A percentile compares a stretch with the other conserved stretches of the same genome.
These are phyloP conservation scores for Metarhizium robertsii DNA, from an alignment of 2,329 filamentous ascomycete species.

Conservation along the genomic window DNA sequence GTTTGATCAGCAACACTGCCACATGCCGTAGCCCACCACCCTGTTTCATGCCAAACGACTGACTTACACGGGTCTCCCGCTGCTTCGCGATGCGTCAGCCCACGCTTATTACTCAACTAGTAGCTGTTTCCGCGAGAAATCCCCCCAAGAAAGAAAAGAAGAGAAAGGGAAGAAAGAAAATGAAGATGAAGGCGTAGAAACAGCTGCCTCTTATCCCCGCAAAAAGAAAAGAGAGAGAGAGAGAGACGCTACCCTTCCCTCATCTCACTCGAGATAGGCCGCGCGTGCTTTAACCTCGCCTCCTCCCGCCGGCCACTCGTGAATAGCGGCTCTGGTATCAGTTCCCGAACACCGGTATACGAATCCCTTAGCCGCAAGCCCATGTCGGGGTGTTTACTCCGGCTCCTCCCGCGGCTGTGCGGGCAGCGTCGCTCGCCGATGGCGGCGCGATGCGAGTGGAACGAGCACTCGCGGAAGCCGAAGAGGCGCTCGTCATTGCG, in stretches of 20 bases:
- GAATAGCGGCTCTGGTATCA: conserved; percentile 19
- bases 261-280: conserved; percentile 18
- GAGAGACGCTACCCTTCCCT: not conserved
- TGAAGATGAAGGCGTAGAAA: too few species aligned
- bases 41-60: too few species aligned
- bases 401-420: conserved; percentile 20
- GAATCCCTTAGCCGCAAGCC: not conserved
- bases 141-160: too few species aligned
- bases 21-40: too few species aligned
- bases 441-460: conserved; percentile 46
- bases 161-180: too few species aligned
- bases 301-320: conserved; percentile 18
- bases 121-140: too few species aligned
- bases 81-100: too few species aligned
- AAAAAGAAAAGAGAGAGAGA: too few species aligned
- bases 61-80: too few species aligned
- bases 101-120: too few species aligned
- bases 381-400: conserved; percentile 4
- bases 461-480: conserved; percentile 52
- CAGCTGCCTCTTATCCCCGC: too few species aligned
- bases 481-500: conserved; percentile 48
- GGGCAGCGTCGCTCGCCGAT: conserved; percentile 47
- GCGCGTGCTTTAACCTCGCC: conserved; percentile 21
- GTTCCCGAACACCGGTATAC: not conserved
- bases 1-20: too few species aligned